A percentile compares a stretch with the other conserved stretches of the same genome.
phyloP scores from a whole-genome alignment of 129 eudicot species.

The Helianthus tuberosus region DNA sequence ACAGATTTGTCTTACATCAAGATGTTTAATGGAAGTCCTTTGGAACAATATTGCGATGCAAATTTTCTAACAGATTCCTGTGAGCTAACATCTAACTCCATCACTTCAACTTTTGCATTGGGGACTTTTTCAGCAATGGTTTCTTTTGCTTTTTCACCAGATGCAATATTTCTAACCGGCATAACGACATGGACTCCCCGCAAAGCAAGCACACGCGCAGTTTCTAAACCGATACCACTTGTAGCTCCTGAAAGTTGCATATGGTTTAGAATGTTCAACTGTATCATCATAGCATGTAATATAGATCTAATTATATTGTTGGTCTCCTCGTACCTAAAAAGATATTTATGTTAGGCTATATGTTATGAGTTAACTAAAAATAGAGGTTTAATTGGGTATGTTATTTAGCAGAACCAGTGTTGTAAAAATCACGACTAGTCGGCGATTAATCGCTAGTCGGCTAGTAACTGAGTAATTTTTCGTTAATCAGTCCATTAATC shows the following conservation, averaged over 20 bases:
- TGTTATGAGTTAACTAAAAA: too few species aligned
- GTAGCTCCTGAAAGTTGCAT: slow-evolving; percentile 57
- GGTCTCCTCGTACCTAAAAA: too few species aligned
- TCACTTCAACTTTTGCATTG: slow-evolving; percentile 75
- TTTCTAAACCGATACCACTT: slow-evolving; percentile 62
- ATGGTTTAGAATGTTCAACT: too few species aligned
- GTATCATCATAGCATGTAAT: too few species aligned
- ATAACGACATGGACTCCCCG: slow-evolving; percentile 80
- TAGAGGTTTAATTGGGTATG: too few species aligned
- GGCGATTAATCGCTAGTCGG: too few species aligned
- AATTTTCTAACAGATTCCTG: slow-evolving; percentile 67
- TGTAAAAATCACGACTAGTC: too few species aligned
- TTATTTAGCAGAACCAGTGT: too few species aligned
- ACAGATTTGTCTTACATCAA: slow-evolving; percentile 58
- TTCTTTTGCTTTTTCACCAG: slow-evolving; percentile 69
- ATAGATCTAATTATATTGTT: too few species aligned
- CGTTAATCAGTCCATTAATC: too few species aligned
- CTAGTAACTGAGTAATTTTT: too few species aligned
- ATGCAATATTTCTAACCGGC: slow-evolving; percentile 77
- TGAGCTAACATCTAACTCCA: slow-evolving; percentile 88
- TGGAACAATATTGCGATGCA: slow-evolving; percentile 70
- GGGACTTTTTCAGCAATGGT: slow-evolving; percentile 54
- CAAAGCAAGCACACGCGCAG: slow-evolving; percentile 78
- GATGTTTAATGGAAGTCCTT: slow-evolving; percentile 72
- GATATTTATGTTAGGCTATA: too few species aligned